These are phyloP conservation scores for Metschnikowia bowlesiae DNA, from an alignment of 805 yeast species.

Conservation along the genomic window DNA sequence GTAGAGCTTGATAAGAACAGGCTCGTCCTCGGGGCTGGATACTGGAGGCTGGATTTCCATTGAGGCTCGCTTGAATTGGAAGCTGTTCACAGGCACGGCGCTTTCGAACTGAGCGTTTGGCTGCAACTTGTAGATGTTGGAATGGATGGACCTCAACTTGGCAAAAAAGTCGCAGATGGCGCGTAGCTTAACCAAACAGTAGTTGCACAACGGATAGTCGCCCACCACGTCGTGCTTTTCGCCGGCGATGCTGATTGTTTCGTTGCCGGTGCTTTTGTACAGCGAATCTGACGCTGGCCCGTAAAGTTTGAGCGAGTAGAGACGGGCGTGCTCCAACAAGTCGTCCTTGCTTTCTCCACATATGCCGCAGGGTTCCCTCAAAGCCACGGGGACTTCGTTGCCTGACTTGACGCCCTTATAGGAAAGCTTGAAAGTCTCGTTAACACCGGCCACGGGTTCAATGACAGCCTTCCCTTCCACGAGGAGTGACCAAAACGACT, in stretches of 20 bases:
- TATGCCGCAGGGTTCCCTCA: slow-evolving; percentile 68
- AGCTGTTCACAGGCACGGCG: slow-evolving; percentile 15
- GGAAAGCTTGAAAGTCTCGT: slow-evolving; percentile 60
- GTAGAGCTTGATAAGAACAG: slow-evolving; percentile 50
- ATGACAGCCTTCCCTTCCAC: slow-evolving; percentile 77
- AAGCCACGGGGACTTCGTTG: slow-evolving; percentile 56
- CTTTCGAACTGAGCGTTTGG: slow-evolving; percentile 27
- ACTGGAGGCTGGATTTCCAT: slow-evolving; percentile 7
- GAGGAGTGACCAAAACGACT: slow-evolving; percentile 56
- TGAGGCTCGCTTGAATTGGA: slow-evolving; percentile 26
- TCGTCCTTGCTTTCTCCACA: slow-evolving; percentile 79
- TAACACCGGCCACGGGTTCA: slow-evolving; percentile 82
- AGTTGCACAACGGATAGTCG: slow-evolving; percentile 70
- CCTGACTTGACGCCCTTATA: slow-evolving; percentile 22
- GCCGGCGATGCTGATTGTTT: slow-evolving; percentile 14
- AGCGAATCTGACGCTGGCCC: slow-evolving; percentile 18
- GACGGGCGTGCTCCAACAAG: slow-evolving; percentile 69
- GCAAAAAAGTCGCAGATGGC: slow-evolving; percentile 80
- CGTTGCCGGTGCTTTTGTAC: slow-evolving; percentile 6
- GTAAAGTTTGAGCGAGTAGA: slow-evolving; percentile 60
- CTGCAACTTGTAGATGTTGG: slow-evolving; percentile 55
- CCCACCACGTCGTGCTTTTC: slow-evolving; percentile 29
- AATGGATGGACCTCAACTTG: slow-evolving; percentile 58
- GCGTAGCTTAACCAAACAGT: slow-evolving; percentile 75
- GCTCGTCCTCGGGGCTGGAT: slow-evolving; percentile 24